Percentiles rank a stretch among this genome's conserved stretches.
Evolutionary conservation across 2,329 filamentous ascomycete species (phyloP).

Genomic region (Rutstroemia sp.): DNA sequence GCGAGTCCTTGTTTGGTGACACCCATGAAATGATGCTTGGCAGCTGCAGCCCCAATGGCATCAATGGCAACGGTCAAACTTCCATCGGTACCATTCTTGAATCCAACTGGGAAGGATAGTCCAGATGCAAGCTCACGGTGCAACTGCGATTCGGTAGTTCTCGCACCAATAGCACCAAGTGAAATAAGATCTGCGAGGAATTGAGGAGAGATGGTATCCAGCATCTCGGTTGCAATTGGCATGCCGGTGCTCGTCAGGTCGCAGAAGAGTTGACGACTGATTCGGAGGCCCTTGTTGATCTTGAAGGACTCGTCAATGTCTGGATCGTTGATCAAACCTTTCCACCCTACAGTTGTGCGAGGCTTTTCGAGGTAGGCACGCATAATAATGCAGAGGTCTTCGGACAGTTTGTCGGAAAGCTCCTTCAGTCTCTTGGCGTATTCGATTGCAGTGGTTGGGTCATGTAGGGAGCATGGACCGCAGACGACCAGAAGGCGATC

Average conservation of each 20-base stretch:
- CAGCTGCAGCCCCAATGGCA: constrained; percentile 78
- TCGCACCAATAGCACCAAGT: constrained; percentile 88
- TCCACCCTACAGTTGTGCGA: constrained; percentile 96
- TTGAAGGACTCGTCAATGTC: constrained; percentile 96
- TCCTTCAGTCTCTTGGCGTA: constrained; percentile 75
- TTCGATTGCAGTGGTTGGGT: constrained; percentile 79
- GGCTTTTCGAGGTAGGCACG: constrained; percentile 98
- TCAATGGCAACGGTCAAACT: constrained; percentile 88
- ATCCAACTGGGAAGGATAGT: constrained; percentile 93
- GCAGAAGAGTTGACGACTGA: constrained; percentile 88
- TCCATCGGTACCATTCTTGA: constrained; percentile 99
- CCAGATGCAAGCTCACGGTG: constrained; percentile 94
- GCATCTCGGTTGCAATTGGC: constrained; percentile 96
- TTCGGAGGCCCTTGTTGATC: constrained; percentile 95
- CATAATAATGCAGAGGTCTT: constrained; percentile 91
- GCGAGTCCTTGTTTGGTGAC: constrained; percentile 97
- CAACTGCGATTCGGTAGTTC: constrained; percentile 93
- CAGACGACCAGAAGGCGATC: constrained; percentile 91
- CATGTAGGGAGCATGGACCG: constrained; percentile 95
- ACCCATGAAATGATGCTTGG: constrained; percentile 95
- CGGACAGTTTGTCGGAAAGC: constrained; percentile 69
- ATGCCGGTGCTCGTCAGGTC: constrained; percentile 82
- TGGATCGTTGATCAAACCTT: constrained; percentile 97
- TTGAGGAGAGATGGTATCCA: constrained; percentile 97
- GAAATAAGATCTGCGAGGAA: constrained; percentile 95